Conservation (phyloP, 331 rosid species). For the Rhamnella rubrinervis region DNA sequence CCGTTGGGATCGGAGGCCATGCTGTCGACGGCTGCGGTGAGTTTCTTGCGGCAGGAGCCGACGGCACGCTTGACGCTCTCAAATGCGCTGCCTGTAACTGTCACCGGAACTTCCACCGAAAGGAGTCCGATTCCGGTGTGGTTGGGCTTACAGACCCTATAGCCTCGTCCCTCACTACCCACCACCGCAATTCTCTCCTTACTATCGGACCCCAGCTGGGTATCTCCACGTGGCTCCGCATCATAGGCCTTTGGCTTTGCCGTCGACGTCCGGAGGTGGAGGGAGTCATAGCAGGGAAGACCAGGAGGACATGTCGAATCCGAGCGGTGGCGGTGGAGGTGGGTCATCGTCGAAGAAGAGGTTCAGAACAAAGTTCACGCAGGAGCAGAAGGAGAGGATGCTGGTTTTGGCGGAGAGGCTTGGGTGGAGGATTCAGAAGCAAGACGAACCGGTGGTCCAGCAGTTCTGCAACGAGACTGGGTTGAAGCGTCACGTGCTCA, state of each 20-base stretch:
- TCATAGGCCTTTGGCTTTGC: constrained; percentile 71
- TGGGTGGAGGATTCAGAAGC: constrained; percentile 82
- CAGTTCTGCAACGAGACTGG: constrained; percentile 85
- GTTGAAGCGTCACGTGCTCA: constrained; percentile 78
- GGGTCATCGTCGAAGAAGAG: constrained; percentile 52
- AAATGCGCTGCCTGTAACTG: constrained; percentile 97
- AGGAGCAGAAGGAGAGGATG: constrained; percentile 89
- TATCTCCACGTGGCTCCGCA: constrained; percentile 64
- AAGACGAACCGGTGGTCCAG: constrained; percentile 68
- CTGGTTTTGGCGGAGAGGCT: constrained; percentile 66
- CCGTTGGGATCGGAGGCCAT: constrained; percentile 79
- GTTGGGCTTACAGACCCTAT: constrained; percentile 33
- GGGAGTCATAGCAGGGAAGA: constrained; percentile 65
- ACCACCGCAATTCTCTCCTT: constrained; percentile 57
- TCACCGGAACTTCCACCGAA: constrained; percentile 96
- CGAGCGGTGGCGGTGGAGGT: constrained; percentile 36
- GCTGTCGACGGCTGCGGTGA: constrained; percentile 94
- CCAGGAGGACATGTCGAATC: constrained; percentile 72
- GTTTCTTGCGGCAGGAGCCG: constrained; percentile 70
- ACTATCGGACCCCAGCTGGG: constrained; percentile 67
- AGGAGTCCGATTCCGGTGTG: constrained; percentile 32
- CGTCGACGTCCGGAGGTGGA: constrained; percentile 56
- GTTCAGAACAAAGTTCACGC: constrained; percentile 70
- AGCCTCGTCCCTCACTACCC: constrained; percentile 28
- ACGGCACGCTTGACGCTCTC: constrained; percentile 70